Evolutionary conservation across 73 alveolate genomes (phyloP), one percentile per base, ranked within the genome.

Genomic region (Paramecium caudatum): DNA sequence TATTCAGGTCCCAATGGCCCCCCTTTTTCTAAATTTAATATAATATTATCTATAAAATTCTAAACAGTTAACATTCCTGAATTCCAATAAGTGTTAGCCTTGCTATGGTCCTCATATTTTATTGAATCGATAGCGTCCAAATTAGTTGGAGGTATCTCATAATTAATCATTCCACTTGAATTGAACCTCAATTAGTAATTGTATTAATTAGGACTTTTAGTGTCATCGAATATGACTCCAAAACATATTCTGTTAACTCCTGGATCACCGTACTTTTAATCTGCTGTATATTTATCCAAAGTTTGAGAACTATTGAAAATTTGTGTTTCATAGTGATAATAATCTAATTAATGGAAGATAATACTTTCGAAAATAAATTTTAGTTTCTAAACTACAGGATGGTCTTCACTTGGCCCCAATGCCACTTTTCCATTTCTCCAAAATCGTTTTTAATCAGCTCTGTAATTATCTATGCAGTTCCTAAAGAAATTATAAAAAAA

Each of bases 31-130:
- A 70, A 32, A 5, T 70, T 15, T 16, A 86, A 25, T 6, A 86
- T 86, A 4, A 86, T 34, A 10, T 86, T 86, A 65, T 86, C 93
- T 0, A 86, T 70, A 80, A 80, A 86, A 6, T 46, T 86, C 5
- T 62, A 43, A 0, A 86, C 47, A 21, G 90, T 55, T 70, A 62
- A 49, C 70, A 86, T 55, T 21, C 90, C 61, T 9, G 74, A 62
- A 63, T 48, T 43, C 84, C 70, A 43, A 27, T 43, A 47, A 41
- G 63, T 0, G 5, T 62, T 86, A 43, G 70, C 30, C 3, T 43
- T 41, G 0, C 6, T 23, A 47, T 41, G 36, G n/a, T 55, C 41
- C 65, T 86, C n/a, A 32, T 27, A 45, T 45, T 74, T 74, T 5
- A 74, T 39, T 12, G 88, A 68, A 74, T 74, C 88, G 25, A 74